Percentiles rank a stretch among this genome's conserved stretches.
Evolutionary conservation across 208 protist species (phyloP).

Genomic region (Leishmania gerbilli): DNA sequence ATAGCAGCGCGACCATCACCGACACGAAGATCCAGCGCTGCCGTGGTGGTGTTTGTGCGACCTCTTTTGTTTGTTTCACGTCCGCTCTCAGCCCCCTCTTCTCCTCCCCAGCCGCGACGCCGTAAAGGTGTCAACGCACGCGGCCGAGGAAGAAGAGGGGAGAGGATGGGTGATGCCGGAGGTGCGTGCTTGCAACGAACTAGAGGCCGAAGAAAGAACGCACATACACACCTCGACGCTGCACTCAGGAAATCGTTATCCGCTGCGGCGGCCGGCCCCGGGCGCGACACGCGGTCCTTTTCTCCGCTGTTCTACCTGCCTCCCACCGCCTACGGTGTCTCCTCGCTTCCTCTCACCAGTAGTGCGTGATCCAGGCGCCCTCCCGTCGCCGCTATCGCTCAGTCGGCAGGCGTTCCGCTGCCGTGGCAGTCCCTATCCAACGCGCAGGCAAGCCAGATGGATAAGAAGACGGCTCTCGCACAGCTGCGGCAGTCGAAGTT

Average conservation of each 20-base stretch:
- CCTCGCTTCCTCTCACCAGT: not conserved
- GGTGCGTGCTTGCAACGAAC: not conserved
- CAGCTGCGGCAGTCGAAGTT: conserved; percentile 49
- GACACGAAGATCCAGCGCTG: not conserved
- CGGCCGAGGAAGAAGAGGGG: not conserved
- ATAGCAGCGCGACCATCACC: not conserved
- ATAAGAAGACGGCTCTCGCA: conserved; percentile 21
- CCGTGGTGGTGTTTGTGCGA: not conserved
- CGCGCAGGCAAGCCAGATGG: not conserved
- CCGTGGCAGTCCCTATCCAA: not conserved
- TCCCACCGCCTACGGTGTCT: not conserved
- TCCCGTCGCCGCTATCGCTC: not conserved
- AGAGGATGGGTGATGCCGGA: not conserved
- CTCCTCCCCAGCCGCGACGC: not conserved
- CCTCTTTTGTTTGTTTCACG: not conserved
- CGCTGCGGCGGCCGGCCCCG: not conserved
- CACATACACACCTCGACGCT: not conserved
- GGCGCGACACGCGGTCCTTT: not conserved
- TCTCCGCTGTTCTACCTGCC: not conserved
- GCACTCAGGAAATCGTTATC: not conserved
- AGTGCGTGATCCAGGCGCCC: not conserved
- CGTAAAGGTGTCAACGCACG: not conserved
- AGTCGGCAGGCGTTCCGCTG: not conserved
- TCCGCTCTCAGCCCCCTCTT: not conserved
- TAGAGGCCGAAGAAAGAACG: not conserved